Evolutionary conservation across 768 basidiomycete species (phyloP), one percentile per base, ranked within the genome.

Genomic region (Inosperma sp.): DNA sequence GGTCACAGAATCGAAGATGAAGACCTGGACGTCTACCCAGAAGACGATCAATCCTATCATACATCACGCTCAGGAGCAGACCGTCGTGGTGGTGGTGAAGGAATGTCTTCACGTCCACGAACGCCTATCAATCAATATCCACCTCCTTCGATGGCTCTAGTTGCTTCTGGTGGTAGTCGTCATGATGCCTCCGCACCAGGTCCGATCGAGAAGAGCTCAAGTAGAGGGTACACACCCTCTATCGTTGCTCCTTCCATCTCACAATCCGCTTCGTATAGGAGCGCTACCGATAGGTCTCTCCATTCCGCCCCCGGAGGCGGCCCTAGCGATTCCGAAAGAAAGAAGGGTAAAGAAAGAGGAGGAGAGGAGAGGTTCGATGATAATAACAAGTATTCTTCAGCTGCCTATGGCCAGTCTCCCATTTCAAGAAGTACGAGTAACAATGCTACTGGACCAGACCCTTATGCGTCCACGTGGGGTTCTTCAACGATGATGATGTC

Each of bases 1-100:
- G 86, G 87, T 0, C 80, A 82, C 55, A 79, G 86, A 48, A 73
- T 77, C 4, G 85, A 86, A 29, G 86, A 89, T 62, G 86, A 87
- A 29, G 87, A 88, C 56, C 73, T 72, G 0, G 84, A 87, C 54
- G 62, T 65, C 10, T 80, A 75, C 50, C 80, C 82, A 0, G 86
- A 87, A 62, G 86, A 88, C 50, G 84, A 87, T 51, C 65, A 54
- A 26, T 33, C 56, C 7, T 13, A 55, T 27, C 48, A 53, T 40
- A 61, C 52, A 5, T 54, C 60, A 10, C 48, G 46, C 26, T 53
- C 51, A 7, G 52, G 45, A 6, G 17, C 46, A 26, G 52, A 70
- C 65, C 48, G 65, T 21, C 50, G 46, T 14, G n/a, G n/a, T n/a
- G n/a, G n/a, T n/a, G n/a, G n/a, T n/a, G 29, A 30, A 39, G 71